Evolutionary conservation across 2,329 filamentous ascomycete genomes (phyloP).

Genomic region (Nemania abortiva): DNA sequence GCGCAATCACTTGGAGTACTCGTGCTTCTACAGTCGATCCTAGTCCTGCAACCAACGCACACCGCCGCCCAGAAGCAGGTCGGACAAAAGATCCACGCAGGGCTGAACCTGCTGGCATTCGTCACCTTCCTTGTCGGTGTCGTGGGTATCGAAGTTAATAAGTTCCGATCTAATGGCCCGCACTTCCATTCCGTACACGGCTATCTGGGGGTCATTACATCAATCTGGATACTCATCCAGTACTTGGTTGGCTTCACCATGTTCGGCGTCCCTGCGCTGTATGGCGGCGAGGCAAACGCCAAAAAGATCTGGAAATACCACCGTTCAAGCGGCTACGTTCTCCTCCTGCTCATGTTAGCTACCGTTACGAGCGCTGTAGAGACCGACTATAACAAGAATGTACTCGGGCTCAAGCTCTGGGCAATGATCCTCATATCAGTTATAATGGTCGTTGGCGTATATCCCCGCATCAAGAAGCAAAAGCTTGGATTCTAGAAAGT

Average conservation of each 20-base stretch:
- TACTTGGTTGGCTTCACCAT: constrained; percentile 84
- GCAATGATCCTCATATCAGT: constrained; percentile 74
- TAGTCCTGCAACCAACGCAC: constrained; percentile 89
- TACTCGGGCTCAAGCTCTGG: constrained; percentile 82
- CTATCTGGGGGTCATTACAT: constrained; percentile 82
- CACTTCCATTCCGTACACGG: constrained; percentile 88
- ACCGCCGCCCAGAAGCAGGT: constrained; percentile 77
- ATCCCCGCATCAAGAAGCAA: constrained; percentile 82
- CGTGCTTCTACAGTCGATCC: constrained; percentile 80
- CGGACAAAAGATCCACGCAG: constrained; percentile 73
- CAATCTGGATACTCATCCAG: constrained; percentile 77
- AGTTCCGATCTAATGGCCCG: constrained; percentile 71
- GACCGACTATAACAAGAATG: constrained; percentile 78
- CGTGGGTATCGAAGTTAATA: constrained; percentile 85
- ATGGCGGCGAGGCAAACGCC: constrained; percentile 82
- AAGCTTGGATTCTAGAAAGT: constrained; percentile 76
- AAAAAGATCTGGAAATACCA: constrained; percentile 94
- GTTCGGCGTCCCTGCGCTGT: constrained; percentile 79
- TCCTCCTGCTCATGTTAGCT: constrained; percentile 76
- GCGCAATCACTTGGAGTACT: constrained; percentile 75
- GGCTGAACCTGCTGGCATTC: constrained; percentile 75
- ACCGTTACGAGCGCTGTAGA: constrained; percentile 81
- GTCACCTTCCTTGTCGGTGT: constrained; percentile 73
- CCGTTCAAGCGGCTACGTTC: constrained; percentile 78
- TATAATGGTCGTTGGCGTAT: constrained; percentile 77